Evolutionary conservation across 2,329 filamentous ascomycete genomes (phyloP), one percentile per base, ranked within the genome.

Genomic region (Colletotrichum acutatum): DNA sequence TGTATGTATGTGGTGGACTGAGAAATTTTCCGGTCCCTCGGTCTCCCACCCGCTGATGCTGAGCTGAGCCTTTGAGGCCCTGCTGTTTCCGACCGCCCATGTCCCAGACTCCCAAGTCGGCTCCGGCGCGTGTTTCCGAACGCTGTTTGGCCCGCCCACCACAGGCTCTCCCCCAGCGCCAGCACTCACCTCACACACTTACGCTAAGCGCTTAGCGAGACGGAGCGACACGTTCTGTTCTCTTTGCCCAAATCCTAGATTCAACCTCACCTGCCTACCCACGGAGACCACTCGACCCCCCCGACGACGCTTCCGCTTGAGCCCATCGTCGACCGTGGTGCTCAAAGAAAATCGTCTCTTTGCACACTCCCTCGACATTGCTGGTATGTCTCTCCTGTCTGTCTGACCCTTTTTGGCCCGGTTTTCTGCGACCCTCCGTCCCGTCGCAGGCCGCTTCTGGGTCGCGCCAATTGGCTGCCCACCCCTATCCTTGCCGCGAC

Each of bases 181-280:
- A 64, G 60, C 30, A 34, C 73, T 71, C 28, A 53, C 60, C 42
- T 49, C 11, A 54, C 61, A 46, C 46, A 54, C 52, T 58, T 46
- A 76, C 76, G 75, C 76, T 78, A 78, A 75, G 76, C 76, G 76
- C 77, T 76, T 76, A 78, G 76, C 76, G 76, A 78, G 76, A 76
- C 75, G 75, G 76, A 68, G 72, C 73, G 63, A 74, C 65, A 68
- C 65, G 58, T 52, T 69, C 67, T 74, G 66, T 75, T 73, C 62
- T 64, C 67, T 56, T 67, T 71, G 42, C 57, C 72, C 76, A 76
- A 73, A 72, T 74, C 72, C 65, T 66, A 63, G 59, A 70, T 68
- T 68, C 65, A 53, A 72, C 69, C 49, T 68, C 72, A 69, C 62
- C 66, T 62, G 37, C 42, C 42, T 49, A 57, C 30, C 59, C 65